phyloP scores from a whole-genome alignment of 2,329 filamentous ascomycete genomes.

The Harringtonia aguacate region DNA sequence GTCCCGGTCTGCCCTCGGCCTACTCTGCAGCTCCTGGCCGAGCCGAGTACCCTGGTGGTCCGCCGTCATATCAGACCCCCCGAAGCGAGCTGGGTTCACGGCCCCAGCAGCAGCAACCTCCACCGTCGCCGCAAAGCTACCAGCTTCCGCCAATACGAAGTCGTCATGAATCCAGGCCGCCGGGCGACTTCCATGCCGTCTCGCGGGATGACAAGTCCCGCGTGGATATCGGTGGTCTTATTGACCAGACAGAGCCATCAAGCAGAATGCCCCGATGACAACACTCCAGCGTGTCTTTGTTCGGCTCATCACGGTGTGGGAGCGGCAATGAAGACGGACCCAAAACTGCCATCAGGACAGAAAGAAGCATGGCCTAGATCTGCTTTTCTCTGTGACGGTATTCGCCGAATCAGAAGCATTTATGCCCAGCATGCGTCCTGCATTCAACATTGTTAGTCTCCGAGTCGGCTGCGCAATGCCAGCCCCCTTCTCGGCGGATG shows the following conservation, averaged over 20 bases:
- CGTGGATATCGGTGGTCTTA: slow-evolving; percentile 50
- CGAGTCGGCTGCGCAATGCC: too few relatives aligned
- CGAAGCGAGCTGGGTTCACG: slow-evolving; percentile 36
- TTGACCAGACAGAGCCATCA: slow-evolving; percentile 41
- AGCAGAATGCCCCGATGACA: not conserved
- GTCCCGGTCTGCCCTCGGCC: slow-evolving; percentile 28
- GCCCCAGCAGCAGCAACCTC: slow-evolving; percentile 19
- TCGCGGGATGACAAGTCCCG: slow-evolving; percentile 39
- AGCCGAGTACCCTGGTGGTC: slow-evolving; percentile 30
- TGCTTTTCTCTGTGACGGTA: not conserved
- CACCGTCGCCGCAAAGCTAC: slow-evolving; percentile 16
- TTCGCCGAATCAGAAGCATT: too few relatives aligned
- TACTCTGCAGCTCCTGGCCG: slow-evolving; percentile 35
- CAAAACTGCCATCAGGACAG: too few relatives aligned
- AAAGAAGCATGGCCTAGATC: not conserved
- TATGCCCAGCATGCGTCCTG: too few relatives aligned
- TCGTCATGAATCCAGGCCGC: slow-evolving; percentile 19
- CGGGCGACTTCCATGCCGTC: slow-evolving; percentile 7
- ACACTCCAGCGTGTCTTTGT: too few relatives aligned
- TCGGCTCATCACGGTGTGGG: not conserved
- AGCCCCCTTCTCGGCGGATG: too few relatives aligned
- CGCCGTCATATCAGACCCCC: slow-evolving; percentile 40
- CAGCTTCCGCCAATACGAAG: slow-evolving; percentile 39
- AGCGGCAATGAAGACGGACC: too few relatives aligned
- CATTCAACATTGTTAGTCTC: too few relatives aligned